Percentiles rank a stretch among this genome's conserved stretches.
These are phyloP conservation scores for Clonostachys rhizophaga DNA, from an alignment of 2,329 filamentous ascomycete species.

Conservation along the genomic window DNA sequence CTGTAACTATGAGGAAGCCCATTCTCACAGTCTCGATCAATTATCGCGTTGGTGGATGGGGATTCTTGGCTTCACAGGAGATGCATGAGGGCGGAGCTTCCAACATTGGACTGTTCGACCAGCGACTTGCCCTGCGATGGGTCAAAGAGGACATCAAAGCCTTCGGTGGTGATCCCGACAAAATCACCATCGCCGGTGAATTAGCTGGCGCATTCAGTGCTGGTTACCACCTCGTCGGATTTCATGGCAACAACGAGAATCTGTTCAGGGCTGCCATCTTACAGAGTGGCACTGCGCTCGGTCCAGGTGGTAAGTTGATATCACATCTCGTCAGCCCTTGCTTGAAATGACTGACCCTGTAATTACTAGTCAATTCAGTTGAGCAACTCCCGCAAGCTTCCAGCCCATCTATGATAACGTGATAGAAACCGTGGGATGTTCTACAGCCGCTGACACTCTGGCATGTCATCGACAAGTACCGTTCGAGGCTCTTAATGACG, in stretches of 20 bases:
- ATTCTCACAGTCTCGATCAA: slow-evolving; percentile 27
- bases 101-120: slow-evolving; percentile 45
- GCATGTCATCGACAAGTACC: not conserved
- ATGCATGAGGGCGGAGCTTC: slow-evolving; percentile 34
- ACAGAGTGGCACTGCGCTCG: slow-evolving; percentile 37
- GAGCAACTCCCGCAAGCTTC: not conserved
- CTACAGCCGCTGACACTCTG: not conserved
- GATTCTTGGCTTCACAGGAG: slow-evolving; percentile 43
- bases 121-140: slow-evolving; percentile 43
- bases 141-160: slow-evolving; percentile 44
- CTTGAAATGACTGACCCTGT: not conserved
- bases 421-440: not conserved
- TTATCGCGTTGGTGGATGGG: slow-evolving; percentile 47
- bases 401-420: not conserved
- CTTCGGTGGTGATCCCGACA: slow-evolving; percentile 18
- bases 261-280: slow-evolving; percentile 50
- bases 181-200: slow-evolving; percentile 44
- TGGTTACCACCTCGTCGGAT: slow-evolving; percentile 46
- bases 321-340: not conserved
- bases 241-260: slow-evolving; percentile 48
- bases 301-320: not conserved
- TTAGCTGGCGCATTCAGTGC: slow-evolving; percentile 33
- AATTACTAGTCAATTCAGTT: not conserved
- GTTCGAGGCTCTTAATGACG: not conserved
- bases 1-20: slow-evolving; percentile 10